Conservation (phyloP, 257 asterid species). For the Euphrasia confusa region DNA sequence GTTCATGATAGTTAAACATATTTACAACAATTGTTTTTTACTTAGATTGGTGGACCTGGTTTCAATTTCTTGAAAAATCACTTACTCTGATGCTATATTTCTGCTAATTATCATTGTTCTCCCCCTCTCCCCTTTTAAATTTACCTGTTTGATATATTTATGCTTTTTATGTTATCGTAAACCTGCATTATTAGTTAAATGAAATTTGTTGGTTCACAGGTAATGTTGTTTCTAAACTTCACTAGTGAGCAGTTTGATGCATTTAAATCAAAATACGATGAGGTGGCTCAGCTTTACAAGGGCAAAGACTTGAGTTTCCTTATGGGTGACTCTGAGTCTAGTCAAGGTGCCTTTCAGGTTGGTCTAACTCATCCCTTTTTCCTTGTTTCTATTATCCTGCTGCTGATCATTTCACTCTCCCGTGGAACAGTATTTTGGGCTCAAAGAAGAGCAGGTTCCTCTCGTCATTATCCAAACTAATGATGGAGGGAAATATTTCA, state of each 20-base stretch:
- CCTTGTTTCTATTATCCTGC: slow-evolving; percentile 19
- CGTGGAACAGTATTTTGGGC: slow-evolving; percentile 70
- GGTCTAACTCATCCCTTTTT: slow-evolving; percentile 26
- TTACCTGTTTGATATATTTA: slow-evolving; percentile 9
- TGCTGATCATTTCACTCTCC: slow-evolving; percentile 22
- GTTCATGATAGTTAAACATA: too few species aligned
- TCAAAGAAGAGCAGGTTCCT: slow-evolving; percentile 81
- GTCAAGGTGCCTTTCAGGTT: slow-evolving; percentile 94
- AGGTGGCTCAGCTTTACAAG: slow-evolving; percentile 64
- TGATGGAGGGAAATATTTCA: slow-evolving; percentile 67
- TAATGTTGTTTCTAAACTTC: slow-evolving; percentile 72
- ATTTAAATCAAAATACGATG: slow-evolving; percentile 66
- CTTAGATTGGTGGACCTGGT: neutral
- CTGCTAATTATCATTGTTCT: neutral
- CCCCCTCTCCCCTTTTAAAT: neutral
- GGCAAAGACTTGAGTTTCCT: slow-evolving; percentile 63
- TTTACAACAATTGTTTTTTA: neutral
- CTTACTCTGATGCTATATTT: neutral
- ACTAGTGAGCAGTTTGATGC: slow-evolving; percentile 51
- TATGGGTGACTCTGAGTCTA: slow-evolving; percentile 77
- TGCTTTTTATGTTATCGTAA: neutral
- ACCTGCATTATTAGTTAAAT: slow-evolving; percentile 15
- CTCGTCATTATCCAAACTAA: slow-evolving; percentile 65
- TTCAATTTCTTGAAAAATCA: neutral
- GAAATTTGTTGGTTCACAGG: slow-evolving; percentile 45